Base-by-base conservation (phyloP, 2,329 filamentous ascomycete species). In the Alternaria incomplexa region DNA sequence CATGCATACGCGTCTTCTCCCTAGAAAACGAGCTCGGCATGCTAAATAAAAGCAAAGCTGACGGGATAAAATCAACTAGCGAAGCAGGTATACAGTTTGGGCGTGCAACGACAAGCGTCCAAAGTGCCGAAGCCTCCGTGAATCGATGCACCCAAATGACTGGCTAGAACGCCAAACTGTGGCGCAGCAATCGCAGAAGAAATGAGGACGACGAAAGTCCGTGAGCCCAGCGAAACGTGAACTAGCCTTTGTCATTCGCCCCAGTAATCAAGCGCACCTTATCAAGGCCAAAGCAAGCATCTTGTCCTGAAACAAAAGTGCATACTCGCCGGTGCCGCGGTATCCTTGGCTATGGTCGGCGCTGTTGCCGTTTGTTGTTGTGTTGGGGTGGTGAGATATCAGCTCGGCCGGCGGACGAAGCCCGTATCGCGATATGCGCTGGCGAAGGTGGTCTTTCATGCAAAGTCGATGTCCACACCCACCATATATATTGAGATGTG, bases 151-250 rank as follows among this genome's bases (percentile, higher is more conserved):
- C 44, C 40, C 44, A 32, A 10, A 28, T 47, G 43, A 44, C 54
- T 47, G 11, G 25, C 26, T 8, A 22, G 28, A 22, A 51, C 23
- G 28, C 26, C 26, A 26, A 46, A 20, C 36, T 53, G 48, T 53
- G 56, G 56, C 56, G 50, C 56, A 59, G 56, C 43, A 23, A 30
- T 36, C 28, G 48, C 48, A 36, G 23, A 32, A 54, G 23, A 36
- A 59, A 53, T n/a, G 32, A 26, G n/a, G 32, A 22, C 32, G 20
- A 50, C 44, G 22, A 23, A 23, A 46, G 44, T 22, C 28, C 48
- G 17, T 32, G 48, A 40, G 36, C 4, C 47, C 26, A 7, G 47
- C 30, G 17, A 28, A 32, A 51, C 26, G n/a, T 36, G 48, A 32
- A 25, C 20, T 36, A 40, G 48, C 28, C 28, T 15, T n/a, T n/a